Evolutionary conservation across 805 yeast genomes (phyloP), one percentile per base, ranked within the genome.

Genomic region (Metschnikowia proteae): DNA sequence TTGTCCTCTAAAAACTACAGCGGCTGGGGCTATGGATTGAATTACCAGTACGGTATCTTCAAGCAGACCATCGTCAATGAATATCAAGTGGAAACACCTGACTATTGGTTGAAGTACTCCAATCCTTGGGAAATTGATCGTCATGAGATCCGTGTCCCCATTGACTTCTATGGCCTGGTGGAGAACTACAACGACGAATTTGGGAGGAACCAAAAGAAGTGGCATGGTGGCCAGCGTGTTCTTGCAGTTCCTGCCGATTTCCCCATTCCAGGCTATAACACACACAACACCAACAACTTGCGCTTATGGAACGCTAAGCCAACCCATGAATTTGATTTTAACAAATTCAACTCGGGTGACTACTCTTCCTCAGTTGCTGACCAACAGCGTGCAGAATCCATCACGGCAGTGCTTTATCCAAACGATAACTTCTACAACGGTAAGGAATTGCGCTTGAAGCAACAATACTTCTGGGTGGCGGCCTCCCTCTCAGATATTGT

Each of bases 391-490:
- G 97, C 97, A 3, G 96, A 88, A 67, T 83, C 95, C 25, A 88
- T 90, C 60, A 88, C 97, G 33, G 88, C 97, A 5, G 96, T 90
- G 13, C 74, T 90, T 62, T 90, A 90, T 68, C 97, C 97, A 55
- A 90, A 90, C 69, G 97, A 90, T 66, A 91, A 90, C 68, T 91
- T 90, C 65, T 86, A 87, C 62, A 79, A 82, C 56, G 97, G 97
- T 60, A 90, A 91, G 69, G 96, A 88, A 65, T 77, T 90, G 63
- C 82, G 97, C 65, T 80, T 90, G 67, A 91, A 91, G 69, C 97
- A 90, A 73, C 97, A 90, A 70, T 91, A 89, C 70, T 91, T 90
- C 71, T 90, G 97, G 97, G 96, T 91, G 46, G 84, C 96, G 45
- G 97, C 97, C 31, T 88, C 96, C 11, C 77, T 91, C 58, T 89